Percentiles rank a stretch among this genome's conserved stretches.
Conservation (phyloP, 805 yeast genomes). For the Yamadazyma endophytica region DNA sequence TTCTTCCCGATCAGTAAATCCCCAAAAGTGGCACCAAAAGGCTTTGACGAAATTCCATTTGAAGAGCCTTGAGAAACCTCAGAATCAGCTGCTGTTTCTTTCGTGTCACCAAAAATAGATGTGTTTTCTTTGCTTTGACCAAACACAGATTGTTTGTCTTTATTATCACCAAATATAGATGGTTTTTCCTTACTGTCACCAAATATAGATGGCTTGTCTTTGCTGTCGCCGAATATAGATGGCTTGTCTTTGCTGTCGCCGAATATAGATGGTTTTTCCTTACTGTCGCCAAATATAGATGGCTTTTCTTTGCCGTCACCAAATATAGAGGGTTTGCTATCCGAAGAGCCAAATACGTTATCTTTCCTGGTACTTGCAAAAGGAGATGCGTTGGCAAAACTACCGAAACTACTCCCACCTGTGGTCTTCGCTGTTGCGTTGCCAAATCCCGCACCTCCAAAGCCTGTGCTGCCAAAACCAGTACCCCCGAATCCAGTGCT, state of each 20-base stretch:
- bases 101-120: too few species aligned
- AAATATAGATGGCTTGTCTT: constrained; percentile 1
- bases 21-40: neutral
- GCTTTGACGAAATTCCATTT: too few species aligned
- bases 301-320: constrained; percentile 6
- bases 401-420: constrained; percentile 13
- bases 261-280: neutral
- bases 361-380: constrained; percentile 2
- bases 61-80: too few species aligned
- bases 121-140: too few species aligned
- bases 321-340: constrained; percentile 12
- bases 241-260: neutral
- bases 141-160: too few species aligned
- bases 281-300: constrained; percentile 3
- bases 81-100: too few species aligned
- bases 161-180: constrained; percentile 2
- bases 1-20: neutral
- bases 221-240: neutral
- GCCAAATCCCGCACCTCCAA: constrained; percentile 8
- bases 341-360: constrained; percentile 4
- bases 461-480: constrained; percentile 10
- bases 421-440: constrained; percentile 4
- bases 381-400: constrained; percentile 7
- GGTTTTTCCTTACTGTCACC: neutral
- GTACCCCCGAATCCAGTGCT: constrained; percentile 13